Evolutionary conservation across 2,329 filamentous ascomycete genomes (phyloP), one percentile per base, ranked within the genome.

Genomic region (Diaporthe eres): DNA sequence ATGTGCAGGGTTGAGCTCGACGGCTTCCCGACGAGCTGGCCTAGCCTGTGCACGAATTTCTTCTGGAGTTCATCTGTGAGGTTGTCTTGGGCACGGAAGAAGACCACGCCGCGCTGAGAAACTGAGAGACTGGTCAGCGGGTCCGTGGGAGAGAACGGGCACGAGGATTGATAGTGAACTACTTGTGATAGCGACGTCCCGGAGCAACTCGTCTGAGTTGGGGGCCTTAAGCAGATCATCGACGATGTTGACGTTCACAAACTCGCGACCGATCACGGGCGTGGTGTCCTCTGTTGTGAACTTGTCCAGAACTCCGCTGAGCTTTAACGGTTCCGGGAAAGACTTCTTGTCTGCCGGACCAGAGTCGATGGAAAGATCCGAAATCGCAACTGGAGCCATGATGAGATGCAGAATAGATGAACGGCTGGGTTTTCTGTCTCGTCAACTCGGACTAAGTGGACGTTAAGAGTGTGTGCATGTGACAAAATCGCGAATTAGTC

Each of bases 31-130:
- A 85, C 83, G 15, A 90, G 82, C 73, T 87, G 82, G 31, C 89
- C 89, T 13, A 90, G 82, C 9, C 83, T 83, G 19, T 88, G 82
- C 37, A 86, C 85, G 1, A 90, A 81, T 19, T 85, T 78, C 79
- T 89, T 90, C 76, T 87, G 86, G 7, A 86, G 83, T 2, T 85
- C 85, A 79, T 88, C 83, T 78, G 82, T 81, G 19, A 87, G 79
- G 78, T 85, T 82, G 79, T 86, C 81, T 71, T 89, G 88, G 19
- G 84, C 82, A 25, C 87, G 85, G 78, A 89, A 86, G 80, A 89
- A 88, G 60, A 89, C 87, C n/a, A 89, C 87, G n/a, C 87, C 87
- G 9, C 88, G 85, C 77, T 86, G 85, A 22, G 87, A 88, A 74
- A 89, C 86, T 87, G 65, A 19, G 15, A 15, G 25, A 13, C 22